Conservation (phyloP, 2,329 filamentous ascomycete species). For the Talaromyces pinophilus region DNA sequence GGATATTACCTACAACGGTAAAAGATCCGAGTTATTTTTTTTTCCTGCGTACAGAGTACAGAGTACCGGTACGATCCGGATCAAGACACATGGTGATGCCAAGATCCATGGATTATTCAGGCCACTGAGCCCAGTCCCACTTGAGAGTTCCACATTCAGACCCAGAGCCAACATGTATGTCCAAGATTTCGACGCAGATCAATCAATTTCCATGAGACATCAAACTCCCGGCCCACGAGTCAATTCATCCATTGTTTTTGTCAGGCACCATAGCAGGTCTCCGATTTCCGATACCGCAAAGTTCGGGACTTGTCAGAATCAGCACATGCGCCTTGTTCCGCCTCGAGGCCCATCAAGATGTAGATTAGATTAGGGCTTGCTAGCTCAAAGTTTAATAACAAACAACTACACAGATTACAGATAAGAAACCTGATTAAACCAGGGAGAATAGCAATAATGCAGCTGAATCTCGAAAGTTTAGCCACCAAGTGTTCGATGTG, state of each 20-base stretch:
- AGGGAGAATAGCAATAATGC: background rate
- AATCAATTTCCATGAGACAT: background rate
- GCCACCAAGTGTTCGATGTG: background rate
- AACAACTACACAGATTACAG: background rate
- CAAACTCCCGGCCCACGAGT: background rate
- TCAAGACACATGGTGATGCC: slow-evolving; percentile 4
- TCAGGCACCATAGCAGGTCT: background rate
- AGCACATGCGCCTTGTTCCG: background rate
- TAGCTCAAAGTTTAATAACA: background rate
- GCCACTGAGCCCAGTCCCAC: background rate
- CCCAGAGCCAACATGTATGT: background rate
- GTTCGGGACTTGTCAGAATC: background rate
- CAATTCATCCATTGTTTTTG: background rate
- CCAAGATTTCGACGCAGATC: background rate
- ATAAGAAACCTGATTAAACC: background rate
- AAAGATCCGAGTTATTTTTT: background rate
- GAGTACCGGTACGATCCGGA: background rate
- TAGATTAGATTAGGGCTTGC: background rate
- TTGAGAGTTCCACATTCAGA: background rate
- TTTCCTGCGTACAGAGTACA: background rate
- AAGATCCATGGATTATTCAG: background rate
- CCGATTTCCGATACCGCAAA: background rate
- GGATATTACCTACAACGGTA: background rate
- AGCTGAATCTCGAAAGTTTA: background rate
- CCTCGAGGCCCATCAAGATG: background rate